phyloP scores from a whole-genome alignment of 2,329 filamentous ascomycete genomes.

The Penicillium brevicompactum region DNA sequence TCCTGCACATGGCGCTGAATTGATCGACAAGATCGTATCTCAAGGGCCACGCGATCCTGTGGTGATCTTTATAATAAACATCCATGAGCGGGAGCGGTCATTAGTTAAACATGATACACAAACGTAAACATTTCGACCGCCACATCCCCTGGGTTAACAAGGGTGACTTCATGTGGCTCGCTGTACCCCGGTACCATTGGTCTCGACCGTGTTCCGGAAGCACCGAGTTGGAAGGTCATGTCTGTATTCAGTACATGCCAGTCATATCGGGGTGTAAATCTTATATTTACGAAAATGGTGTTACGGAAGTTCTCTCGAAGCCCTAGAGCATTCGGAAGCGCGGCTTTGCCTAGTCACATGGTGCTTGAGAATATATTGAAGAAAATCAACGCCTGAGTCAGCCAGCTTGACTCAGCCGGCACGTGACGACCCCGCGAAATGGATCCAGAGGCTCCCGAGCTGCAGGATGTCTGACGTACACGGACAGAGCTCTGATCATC shows the following conservation, averaged over 20 bases:
- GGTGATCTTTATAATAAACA: constrained; percentile 9
- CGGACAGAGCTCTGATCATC: constrained; percentile 14
- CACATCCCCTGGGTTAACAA: background rate
- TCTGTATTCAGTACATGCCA: background rate
- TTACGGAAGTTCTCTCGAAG: background rate
- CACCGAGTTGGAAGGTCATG: background rate
- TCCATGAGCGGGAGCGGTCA: background rate
- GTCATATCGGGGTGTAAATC: constrained; percentile 3
- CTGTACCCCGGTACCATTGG: background rate
- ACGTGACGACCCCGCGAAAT: constrained; percentile 14
- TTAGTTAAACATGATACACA: background rate
- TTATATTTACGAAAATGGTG: background rate
- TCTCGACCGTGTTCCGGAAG: constrained; percentile 2
- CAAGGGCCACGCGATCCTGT: constrained; percentile 21
- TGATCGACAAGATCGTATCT: constrained; percentile 20
- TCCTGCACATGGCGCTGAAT: constrained; percentile 14
- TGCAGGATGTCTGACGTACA: constrained; percentile 4
- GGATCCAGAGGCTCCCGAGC: constrained; percentile 11
- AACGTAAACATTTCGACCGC: background rate
- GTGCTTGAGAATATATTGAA: no score
- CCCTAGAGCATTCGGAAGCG: background rate
- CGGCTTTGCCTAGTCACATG: background rate
- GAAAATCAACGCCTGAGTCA: background rate
- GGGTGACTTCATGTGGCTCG: background rate
- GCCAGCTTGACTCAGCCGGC: background rate